phyloP scores from a whole-genome alignment of 176 grass and related monocot species.

The Avena atlantica region DNA sequence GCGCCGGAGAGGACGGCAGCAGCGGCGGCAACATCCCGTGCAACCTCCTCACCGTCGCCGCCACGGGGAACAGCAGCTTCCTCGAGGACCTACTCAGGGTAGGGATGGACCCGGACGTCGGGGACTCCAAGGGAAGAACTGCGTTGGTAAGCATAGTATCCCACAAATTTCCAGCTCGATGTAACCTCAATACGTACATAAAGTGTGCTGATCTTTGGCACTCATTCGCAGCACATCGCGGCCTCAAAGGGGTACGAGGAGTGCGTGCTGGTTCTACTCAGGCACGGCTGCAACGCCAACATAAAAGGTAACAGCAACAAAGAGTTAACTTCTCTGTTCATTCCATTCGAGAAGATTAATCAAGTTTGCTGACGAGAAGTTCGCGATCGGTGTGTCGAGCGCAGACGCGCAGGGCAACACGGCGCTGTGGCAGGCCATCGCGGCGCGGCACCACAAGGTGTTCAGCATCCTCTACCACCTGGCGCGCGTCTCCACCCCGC shows the following conservation, averaged over 20 bases:
- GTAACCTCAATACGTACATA: too few species aligned
- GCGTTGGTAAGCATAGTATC: conserved; percentile 58
- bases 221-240: conserved; percentile 74
- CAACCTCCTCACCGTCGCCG: conserved; percentile 77
- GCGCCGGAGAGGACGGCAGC: conserved; percentile 38
- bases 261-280: conserved; percentile 79
- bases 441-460: conserved; percentile 73
- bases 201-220: not conserved
- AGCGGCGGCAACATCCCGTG: conserved; percentile 59
- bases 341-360: too few species aligned
- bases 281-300: conserved; percentile 76
- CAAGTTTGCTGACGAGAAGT: not conserved
- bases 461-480: conserved; percentile 83
- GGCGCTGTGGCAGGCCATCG: conserved; percentile 76
- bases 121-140: conserved; percentile 86
- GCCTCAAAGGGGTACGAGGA: conserved; percentile 89
- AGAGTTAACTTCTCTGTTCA: not conserved
- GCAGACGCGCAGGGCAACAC: conserved; percentile 70
- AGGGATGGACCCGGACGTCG: conserved; percentile 84
- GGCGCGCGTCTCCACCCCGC: conserved; percentile 58
- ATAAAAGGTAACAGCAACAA: conserved; percentile 54
- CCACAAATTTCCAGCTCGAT: not conserved
- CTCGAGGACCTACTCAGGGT: conserved; percentile 84
- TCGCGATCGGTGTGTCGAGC: not conserved
- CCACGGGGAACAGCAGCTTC: conserved; percentile 79